Percentiles rank a stretch among this genome's conserved stretches.
phyloP scores from a whole-genome alignment of 768 basidiomycete genomes.

The Amanita subjunquillea region DNA sequence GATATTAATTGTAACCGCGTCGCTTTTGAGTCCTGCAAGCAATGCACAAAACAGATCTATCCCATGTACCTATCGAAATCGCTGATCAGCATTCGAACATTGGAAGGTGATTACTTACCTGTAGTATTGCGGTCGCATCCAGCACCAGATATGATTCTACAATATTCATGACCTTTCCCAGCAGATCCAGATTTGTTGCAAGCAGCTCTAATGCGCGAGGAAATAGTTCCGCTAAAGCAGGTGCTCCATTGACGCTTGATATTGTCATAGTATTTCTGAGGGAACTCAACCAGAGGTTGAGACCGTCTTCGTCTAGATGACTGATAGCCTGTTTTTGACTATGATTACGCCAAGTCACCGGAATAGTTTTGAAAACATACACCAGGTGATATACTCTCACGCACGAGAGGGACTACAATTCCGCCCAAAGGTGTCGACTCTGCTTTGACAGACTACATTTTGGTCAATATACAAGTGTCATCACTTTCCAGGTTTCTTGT shows the following conservation, averaged over 20 bases:
- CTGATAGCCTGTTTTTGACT: conserved; percentile 37
- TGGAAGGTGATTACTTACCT: conserved; percentile 28
- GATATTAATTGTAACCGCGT: conserved; percentile 41
- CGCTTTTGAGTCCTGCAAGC: conserved; percentile 36
- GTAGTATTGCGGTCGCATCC: conserved; percentile 49
- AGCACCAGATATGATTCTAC: conserved; percentile 75
- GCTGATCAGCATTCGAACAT: neutral
- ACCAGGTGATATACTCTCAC: conserved; percentile 48
- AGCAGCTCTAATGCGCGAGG: conserved; percentile 54
- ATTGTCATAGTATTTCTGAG: conserved; percentile 55
- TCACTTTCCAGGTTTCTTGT: neutral
- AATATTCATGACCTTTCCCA: conserved; percentile 57
- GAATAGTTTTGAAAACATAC: conserved; percentile 22
- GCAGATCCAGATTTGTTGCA: conserved; percentile 58
- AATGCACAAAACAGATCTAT: conserved; percentile 50
- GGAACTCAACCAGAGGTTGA: conserved; percentile 65
- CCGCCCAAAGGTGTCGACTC: conserved; percentile 43
- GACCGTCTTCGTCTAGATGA: conserved; percentile 70
- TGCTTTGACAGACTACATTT: conserved; percentile 52
- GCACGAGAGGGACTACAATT: conserved; percentile 55
- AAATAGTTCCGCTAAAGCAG: conserved; percentile 53
- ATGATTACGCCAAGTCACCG: neutral
- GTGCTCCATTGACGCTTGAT: conserved; percentile 31
- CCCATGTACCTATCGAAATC: conserved; percentile 34
- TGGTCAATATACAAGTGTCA: conserved; percentile 1